phyloP scores from a whole-genome alignment of 2,329 filamentous ascomycete genomes.

The Neobulgaria alba region DNA sequence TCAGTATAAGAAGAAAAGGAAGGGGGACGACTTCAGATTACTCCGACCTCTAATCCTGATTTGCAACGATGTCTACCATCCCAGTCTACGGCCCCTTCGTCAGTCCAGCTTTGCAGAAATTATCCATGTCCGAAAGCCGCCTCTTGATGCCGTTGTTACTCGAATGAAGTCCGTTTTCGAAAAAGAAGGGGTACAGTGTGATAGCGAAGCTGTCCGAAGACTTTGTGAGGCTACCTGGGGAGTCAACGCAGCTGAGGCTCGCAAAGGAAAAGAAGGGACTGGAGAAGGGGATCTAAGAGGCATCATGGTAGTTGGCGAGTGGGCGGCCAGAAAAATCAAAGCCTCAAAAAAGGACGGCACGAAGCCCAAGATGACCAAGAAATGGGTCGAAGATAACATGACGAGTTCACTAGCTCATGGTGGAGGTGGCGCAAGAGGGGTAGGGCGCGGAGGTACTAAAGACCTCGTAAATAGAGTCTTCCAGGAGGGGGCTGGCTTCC shows the following conservation, averaged over 20 bases:
- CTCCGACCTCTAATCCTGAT: conserved; percentile 86
- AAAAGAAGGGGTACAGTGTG: conserved; percentile 80
- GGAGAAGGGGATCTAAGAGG: conserved; percentile 68
- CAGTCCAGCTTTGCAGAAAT: conserved; percentile 80
- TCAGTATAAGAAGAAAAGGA: conserved; percentile 44
- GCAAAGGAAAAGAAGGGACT: conserved; percentile 58
- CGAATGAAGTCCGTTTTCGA: conserved; percentile 79
- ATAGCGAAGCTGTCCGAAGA: conserved; percentile 80
- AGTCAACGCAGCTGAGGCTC: conserved; percentile 63
- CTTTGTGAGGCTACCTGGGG: conserved; percentile 80
- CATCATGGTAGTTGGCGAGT: conserved; percentile 79
- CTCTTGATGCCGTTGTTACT: conserved; percentile 73
- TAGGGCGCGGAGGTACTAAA: conserved; percentile 62
- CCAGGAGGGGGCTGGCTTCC: conserved; percentile 67
- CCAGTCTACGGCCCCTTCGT: conserved; percentile 77
- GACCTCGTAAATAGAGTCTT: conserved; percentile 75
- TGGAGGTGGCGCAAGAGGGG: conserved; percentile 60
- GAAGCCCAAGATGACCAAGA: conserved; percentile 49
- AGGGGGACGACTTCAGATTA: conserved; percentile 78
- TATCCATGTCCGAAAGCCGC: conserved; percentile 82
- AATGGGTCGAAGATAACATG: conserved; percentile 70
- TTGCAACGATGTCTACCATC: conserved; percentile 95
- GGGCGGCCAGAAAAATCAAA: conserved; percentile 67
- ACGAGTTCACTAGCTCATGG: conserved; percentile 59
- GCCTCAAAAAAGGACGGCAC: conserved; percentile 35